A percentile compares a stretch with the other conserved stretches of the same genome.
phyloP scores from a whole-genome alignment of 73 alveolate species.

The Blepharisma japonicum region DNA sequence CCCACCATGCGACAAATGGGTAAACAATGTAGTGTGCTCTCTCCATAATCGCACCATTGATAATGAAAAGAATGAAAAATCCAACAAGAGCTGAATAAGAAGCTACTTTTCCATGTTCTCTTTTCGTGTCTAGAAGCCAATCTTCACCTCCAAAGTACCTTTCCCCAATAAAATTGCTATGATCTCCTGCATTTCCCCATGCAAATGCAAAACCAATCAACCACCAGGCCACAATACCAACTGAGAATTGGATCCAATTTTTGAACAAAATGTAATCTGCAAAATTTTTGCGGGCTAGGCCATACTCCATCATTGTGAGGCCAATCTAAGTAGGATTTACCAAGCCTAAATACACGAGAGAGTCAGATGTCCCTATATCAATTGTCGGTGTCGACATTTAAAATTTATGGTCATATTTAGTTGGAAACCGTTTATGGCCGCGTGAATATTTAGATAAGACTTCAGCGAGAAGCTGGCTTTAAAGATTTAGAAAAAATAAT shows the following conservation, averaged over 20 bases:
- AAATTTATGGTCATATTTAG: no score
- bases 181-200: no score
- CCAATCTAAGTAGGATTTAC: constrained; percentile 6
- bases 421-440: no score
- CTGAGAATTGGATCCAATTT: neutral
- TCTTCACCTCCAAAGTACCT: constrained; percentile 25
- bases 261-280: neutral
- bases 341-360: neutral
- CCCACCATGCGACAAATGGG: neutral
- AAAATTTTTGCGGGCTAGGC: neutral
- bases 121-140: neutral
- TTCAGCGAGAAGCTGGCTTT: no score
- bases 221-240: neutral
- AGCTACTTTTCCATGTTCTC: neutral
- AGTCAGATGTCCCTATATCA: neutral
- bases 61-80: neutral
- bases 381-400: no score
- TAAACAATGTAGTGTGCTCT: constrained; percentile 8
- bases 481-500: no score
- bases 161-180: constrained; percentile 6
- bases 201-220: no score
- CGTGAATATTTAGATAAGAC: no score
- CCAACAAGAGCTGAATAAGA: neutral
- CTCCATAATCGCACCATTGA: neutral
- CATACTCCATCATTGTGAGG: neutral